phyloP scores from a whole-genome alignment of 768 basidiomycete genomes.

The Udeniomyces megalosporus region DNA sequence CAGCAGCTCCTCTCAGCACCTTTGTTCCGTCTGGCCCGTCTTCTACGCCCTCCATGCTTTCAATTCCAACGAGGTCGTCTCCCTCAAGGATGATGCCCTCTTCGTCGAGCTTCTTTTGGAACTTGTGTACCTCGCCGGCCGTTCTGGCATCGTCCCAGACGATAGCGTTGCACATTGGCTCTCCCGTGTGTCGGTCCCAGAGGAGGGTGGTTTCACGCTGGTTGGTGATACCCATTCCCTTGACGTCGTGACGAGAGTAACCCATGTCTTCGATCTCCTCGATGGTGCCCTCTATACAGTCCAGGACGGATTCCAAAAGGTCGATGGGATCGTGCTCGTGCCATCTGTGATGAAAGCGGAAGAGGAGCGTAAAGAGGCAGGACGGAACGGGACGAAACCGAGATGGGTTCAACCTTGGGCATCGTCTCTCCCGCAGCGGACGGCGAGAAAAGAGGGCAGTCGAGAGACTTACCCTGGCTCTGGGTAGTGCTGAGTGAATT shows the following conservation, averaged over 20 bases:
- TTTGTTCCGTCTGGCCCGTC: neutral
- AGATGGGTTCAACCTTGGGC: too few relatives aligned
- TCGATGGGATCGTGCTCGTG: conserved; percentile 85
- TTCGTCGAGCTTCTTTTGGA: conserved; percentile 51
- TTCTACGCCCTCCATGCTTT: conserved; percentile 30
- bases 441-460: neutral
- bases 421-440: too few relatives aligned
- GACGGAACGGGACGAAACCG: neutral
- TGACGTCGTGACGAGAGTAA: conserved; percentile 64
- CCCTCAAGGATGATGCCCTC: conserved; percentile 62
- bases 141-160: conserved; percentile 97
- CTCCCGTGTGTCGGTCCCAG: conserved; percentile 81
- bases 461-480: conserved; percentile 13
- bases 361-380: conserved; percentile 21
- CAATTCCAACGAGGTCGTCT: conserved; percentile 41
- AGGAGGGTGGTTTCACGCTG: conserved; percentile 90
- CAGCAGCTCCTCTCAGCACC: conserved; percentile 37
- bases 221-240: conserved; percentile 86
- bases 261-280: conserved; percentile 55
- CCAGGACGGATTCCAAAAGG: conserved; percentile 55
- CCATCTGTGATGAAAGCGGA: conserved; percentile 49
- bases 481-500: conserved; percentile 15
- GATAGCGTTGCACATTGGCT: conserved; percentile 55
- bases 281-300: conserved; percentile 58
- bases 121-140: conserved; percentile 65